phyloP scores from a whole-genome alignment of 1,284 basidiomycete genomes.

The Malassezia brasiliensis region DNA sequence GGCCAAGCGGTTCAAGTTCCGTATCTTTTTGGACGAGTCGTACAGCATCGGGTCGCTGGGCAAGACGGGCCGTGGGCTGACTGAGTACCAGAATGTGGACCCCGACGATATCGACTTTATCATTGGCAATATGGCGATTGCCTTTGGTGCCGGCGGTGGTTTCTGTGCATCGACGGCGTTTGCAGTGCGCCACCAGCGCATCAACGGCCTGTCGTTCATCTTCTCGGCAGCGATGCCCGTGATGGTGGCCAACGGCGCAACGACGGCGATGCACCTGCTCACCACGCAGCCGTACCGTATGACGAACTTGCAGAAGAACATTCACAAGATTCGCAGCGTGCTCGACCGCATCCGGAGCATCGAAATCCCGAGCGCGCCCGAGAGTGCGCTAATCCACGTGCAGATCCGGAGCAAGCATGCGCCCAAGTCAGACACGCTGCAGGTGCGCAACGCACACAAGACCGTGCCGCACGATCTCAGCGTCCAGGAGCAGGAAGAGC shows the following conservation, averaged over 20 bases:
- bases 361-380: constrained; percentile 70
- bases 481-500: constrained; percentile 27
- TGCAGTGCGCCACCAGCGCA: constrained; percentile 83
- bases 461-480: constrained; percentile 27
- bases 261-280: constrained; percentile 71
- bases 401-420: constrained; percentile 53
- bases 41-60: constrained; percentile 88
- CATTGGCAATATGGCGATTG: constrained; percentile 72
- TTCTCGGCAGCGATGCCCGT: constrained; percentile 93
- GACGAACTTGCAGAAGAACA: constrained; percentile 67
- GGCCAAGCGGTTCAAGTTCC: constrained; percentile 89
- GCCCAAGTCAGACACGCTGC: not conserved
- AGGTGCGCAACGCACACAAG: not conserved
- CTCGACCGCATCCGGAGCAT: constrained; percentile 68
- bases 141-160: constrained; percentile 74
- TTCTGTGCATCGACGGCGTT: constrained; percentile 84
- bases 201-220: constrained; percentile 90
- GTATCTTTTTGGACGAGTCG: constrained; percentile 85
- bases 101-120: constrained; percentile 55
- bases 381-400: constrained; percentile 80
- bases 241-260: constrained; percentile 74
- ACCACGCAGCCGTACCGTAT: constrained; percentile 60
- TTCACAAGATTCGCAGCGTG: constrained; percentile 62
- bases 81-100: constrained; percentile 70
- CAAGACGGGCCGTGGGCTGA: constrained; percentile 81